These are phyloP conservation scores for Onygenales sp. DNA, from an alignment of 2,329 filamentous ascomycete species.

Conservation along the genomic window DNA sequence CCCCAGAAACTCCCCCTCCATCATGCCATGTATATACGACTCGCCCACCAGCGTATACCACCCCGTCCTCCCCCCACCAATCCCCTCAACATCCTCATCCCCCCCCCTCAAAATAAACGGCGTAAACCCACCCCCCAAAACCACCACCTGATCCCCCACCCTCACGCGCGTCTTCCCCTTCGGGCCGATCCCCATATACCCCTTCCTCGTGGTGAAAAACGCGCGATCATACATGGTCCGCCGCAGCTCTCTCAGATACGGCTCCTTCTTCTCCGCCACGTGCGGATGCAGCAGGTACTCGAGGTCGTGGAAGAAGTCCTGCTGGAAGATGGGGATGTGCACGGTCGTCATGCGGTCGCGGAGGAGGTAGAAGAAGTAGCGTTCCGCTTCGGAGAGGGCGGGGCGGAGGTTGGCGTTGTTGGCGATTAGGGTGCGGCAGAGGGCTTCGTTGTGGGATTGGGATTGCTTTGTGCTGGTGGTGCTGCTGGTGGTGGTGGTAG, in stretches of 20 bases:
- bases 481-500: background rate
- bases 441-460: conserved; percentile 3
- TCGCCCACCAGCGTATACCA: conserved; percentile 3
- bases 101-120: background rate
- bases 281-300: background rate
- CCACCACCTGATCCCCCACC: background rate
- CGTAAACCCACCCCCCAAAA: conserved; percentile 3
- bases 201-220: conserved; percentile 1
- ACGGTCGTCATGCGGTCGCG: conserved; percentile 4
- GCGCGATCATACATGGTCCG: conserved; percentile 2
- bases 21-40: conserved; percentile 5
- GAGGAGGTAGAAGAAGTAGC: conserved; percentile 4
- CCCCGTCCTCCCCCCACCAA: background rate
- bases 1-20: conserved; percentile 4
- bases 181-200: conserved; percentile 2
- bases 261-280: background rate
- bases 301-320: conserved; percentile 3
- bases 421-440: conserved; percentile 3
- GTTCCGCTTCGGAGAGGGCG: background rate
- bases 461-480: background rate
- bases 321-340: background rate
- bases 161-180: conserved; percentile 1
- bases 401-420: conserved; percentile 3
- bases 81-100: background rate
- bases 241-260: conserved; percentile 1